phyloP scores from a whole-genome alignment of 1,284 basidiomycete genomes.

The Tranzscheliella williamsii region DNA sequence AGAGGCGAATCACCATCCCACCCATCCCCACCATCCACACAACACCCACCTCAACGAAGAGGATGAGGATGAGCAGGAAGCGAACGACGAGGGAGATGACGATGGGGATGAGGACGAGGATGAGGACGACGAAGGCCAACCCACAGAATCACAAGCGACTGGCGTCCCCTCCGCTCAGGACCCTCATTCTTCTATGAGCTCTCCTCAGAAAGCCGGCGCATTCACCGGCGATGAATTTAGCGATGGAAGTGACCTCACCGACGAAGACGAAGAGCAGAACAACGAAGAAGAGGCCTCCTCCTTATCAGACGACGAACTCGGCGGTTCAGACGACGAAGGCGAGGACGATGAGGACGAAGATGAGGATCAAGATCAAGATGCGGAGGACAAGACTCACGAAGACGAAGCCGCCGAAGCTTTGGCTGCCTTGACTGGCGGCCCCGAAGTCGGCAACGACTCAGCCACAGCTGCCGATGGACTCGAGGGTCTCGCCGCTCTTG shows the following conservation, averaged over 20 bases:
- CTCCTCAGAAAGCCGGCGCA: slow-evolving; percentile 36
- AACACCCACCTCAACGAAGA: slow-evolving; percentile 2
- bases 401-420: slow-evolving; percentile 49
- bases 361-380: slow-evolving; percentile 8
- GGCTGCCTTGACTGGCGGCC: slow-evolving; percentile 39
- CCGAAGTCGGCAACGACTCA: slow-evolving; percentile 6
- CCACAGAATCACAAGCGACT: slow-evolving; percentile 13
- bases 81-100: background rate
- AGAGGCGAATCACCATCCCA: background rate
- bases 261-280: slow-evolving; percentile 40
- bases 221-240: slow-evolving; percentile 48
- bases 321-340: slow-evolving; percentile 34
- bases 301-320: slow-evolving; percentile 32
- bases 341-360: slow-evolving; percentile 33
- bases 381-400: slow-evolving; percentile 29
- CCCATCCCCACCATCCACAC: no score
- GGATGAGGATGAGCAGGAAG: background rate
- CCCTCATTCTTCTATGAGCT: slow-evolving; percentile 31
- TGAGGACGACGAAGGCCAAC: slow-evolving; percentile 6
- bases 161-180: slow-evolving; percentile 7
- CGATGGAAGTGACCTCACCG: slow-evolving; percentile 50
- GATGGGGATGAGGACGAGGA: slow-evolving; percentile 2
- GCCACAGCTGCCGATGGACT: slow-evolving; percentile 37
- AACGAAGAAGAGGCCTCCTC: slow-evolving; percentile 35
- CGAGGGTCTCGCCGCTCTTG: slow-evolving; percentile 49